Conservation (phyloP, 257 asterid genomes). For the Sherardia arvensis region DNA sequence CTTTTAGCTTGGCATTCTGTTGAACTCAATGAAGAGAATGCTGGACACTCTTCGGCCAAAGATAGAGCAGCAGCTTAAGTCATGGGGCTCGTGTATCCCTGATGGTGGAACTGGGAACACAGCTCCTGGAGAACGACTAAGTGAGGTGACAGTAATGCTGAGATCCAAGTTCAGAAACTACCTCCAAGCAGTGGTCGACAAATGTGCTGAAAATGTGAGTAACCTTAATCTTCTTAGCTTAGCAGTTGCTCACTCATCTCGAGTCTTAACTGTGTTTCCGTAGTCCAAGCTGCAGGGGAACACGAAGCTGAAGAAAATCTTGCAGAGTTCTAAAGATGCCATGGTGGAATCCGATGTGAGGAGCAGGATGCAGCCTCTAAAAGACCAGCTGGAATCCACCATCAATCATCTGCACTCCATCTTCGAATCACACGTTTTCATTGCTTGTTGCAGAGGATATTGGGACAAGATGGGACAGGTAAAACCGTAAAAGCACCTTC, state of each 20-base stretch:
- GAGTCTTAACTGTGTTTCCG: neutral
- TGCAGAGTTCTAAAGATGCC: conserved; percentile 38
- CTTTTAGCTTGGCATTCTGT: conserved; percentile 38
- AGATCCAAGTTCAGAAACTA: conserved; percentile 45
- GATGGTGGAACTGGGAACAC: conserved; percentile 26
- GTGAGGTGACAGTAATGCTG: conserved; percentile 49
- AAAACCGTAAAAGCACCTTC: neutral
- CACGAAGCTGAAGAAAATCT: conserved; percentile 41
- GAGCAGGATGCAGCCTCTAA: conserved; percentile 37
- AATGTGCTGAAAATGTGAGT: conserved; percentile 45
- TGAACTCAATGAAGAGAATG: conserved; percentile 47
- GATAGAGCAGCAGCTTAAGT: conserved; percentile 36
- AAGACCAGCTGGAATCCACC: conserved; percentile 32
- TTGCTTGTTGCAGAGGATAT: conserved; percentile 40
- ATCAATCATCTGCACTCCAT: conserved; percentile 36
- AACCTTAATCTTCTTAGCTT: conserved; percentile 1
- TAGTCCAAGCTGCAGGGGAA: conserved; percentile 38
- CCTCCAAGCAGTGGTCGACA: conserved; percentile 46
- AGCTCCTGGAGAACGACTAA: conserved; percentile 40
- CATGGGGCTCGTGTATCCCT: conserved; percentile 45
- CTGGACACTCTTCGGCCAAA: conserved; percentile 38
- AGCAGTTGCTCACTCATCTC: neutral
- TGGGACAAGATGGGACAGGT: conserved; percentile 57
- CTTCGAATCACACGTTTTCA: conserved; percentile 34
- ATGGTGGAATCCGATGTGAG: conserved; percentile 37